Evolutionary conservation across 805 yeast genomes (phyloP).

Genomic region (Ogataea populi-albae): DNA sequence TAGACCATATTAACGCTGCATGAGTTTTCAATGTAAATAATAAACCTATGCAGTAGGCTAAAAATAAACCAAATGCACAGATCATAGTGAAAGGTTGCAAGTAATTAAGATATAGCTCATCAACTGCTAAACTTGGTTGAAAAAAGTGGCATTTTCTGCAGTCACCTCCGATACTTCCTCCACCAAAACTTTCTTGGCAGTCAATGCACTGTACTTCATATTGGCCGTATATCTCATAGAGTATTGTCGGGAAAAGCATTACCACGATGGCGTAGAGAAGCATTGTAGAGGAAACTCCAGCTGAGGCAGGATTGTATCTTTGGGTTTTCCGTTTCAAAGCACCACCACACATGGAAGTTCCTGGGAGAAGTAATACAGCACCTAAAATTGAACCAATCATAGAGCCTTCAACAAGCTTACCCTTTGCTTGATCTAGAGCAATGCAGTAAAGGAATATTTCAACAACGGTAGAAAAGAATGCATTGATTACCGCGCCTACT

Average conservation of each 20-base stretch:
- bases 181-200: slow-evolving; percentile 35
- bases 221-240: slow-evolving; percentile 86
- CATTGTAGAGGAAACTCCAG: slow-evolving; percentile 97
- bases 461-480: slow-evolving; percentile 93
- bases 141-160: slow-evolving; percentile 74
- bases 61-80: slow-evolving; percentile 76
- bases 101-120: slow-evolving; percentile 60
- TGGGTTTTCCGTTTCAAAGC: slow-evolving; percentile 91
- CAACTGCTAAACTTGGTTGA: slow-evolving; percentile 73
- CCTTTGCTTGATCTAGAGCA: slow-evolving; percentile 81
- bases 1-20: slow-evolving; percentile 94
- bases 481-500: slow-evolving; percentile 96
- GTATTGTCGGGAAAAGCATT: slow-evolving; percentile 88
- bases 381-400: slow-evolving; percentile 92
- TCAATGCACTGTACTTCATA: slow-evolving; percentile 71
- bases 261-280: slow-evolving; percentile 84
- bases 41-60: slow-evolving; percentile 84
- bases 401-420: slow-evolving; percentile 90
- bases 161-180: slow-evolving; percentile 29
- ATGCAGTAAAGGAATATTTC: slow-evolving; percentile 91
- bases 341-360: slow-evolving; percentile 96
- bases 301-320: slow-evolving; percentile 91
- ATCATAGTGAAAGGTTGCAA: slow-evolving; percentile 78
- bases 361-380: slow-evolving; percentile 88
- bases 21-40: slow-evolving; percentile 94